Evolutionary conservation across 176 grass and related monocot species (phyloP).

Genomic region (Melocanna baccifera): DNA sequence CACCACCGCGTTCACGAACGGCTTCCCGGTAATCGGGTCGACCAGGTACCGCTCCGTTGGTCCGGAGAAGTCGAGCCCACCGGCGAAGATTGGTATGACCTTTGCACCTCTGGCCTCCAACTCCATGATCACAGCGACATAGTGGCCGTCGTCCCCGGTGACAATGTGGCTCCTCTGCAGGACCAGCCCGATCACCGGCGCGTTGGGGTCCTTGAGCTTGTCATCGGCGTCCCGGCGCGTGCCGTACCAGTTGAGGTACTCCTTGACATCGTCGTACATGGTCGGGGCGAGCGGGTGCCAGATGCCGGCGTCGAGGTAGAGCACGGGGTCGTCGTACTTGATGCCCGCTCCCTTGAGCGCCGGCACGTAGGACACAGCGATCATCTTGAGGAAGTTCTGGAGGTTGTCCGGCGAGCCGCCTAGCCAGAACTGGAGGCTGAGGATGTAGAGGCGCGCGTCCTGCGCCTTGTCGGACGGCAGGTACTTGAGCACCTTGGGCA

Average conservation of each 20-base stretch:
- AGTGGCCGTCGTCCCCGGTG: conserved; percentile 89
- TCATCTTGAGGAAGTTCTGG: conserved; percentile 99
- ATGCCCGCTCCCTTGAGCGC: conserved; percentile 59
- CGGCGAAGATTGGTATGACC: conserved; percentile 89
- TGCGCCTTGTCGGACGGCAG: conserved; percentile 97
- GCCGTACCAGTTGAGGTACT: conserved; percentile 98
- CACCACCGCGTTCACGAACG: conserved; percentile 79
- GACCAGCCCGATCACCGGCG: conserved; percentile 75
- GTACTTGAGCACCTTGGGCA: conserved; percentile 99
- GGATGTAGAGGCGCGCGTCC: conserved; percentile 95
- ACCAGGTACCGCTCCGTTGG: conserved; percentile 63
- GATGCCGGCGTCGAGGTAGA: conserved; percentile 88
- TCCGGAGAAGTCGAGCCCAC: conserved; percentile 81
- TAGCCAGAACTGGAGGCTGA: conserved; percentile 99
- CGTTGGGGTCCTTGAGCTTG: conserved; percentile 51
- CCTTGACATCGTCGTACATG: conserved; percentile 94
- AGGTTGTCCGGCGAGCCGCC: conserved; percentile 93
- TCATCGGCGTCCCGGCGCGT: conserved; percentile 61
- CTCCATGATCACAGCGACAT: conserved; percentile 99
- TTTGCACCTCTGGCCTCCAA: conserved; percentile 87
- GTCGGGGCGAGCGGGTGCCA: conserved; percentile 90
- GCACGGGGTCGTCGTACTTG: conserved; percentile 78
- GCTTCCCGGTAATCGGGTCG: conserved; percentile 70
- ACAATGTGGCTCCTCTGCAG: conserved; percentile 97
- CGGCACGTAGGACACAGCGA: conserved; percentile 71